Percentiles rank a stretch among this genome's conserved stretches.
Conservation (phyloP, 1,284 basidiomycete genomes). For the Moniliella sp. region DNA sequence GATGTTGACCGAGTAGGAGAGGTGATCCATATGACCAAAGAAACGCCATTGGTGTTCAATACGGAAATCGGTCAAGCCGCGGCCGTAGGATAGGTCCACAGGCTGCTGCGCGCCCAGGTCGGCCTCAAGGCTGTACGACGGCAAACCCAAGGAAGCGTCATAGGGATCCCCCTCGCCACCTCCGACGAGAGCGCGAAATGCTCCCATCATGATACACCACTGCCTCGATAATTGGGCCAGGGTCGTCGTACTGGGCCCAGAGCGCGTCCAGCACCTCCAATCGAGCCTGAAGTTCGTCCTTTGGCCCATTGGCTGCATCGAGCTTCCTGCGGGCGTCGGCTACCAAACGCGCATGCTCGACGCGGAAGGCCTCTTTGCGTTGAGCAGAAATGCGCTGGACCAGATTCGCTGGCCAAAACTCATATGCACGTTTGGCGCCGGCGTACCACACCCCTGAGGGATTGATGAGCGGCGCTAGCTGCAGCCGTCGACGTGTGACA, state of each 20-base stretch:
- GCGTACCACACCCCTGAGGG: slow-evolving; percentile 29
- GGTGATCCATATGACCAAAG: slow-evolving; percentile 29
- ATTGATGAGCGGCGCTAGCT: too few relatives aligned
- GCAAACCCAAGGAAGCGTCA: slow-evolving; percentile 17
- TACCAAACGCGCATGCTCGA: slow-evolving; percentile 21
- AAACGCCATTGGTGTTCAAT: slow-evolving; percentile 24
- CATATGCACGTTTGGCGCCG: slow-evolving; percentile 31
- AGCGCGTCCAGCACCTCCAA: slow-evolving; percentile 26
- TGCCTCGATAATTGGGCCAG: slow-evolving; percentile 30
- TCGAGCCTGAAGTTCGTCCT: slow-evolving; percentile 18
- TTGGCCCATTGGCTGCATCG: slow-evolving; percentile 3
- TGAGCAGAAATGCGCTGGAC: slow-evolving; percentile 24
- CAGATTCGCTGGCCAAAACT: slow-evolving; percentile 32
- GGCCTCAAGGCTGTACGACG: too few relatives aligned
- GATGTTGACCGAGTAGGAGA: slow-evolving; percentile 31
- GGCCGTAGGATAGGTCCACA: slow-evolving; percentile 13
- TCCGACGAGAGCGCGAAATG: slow-evolving; percentile 31
- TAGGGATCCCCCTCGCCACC: slow-evolving; percentile 30
- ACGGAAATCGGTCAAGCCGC: slow-evolving; percentile 31
- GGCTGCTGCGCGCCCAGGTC: slow-evolving; percentile 3
- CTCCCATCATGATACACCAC: slow-evolving; percentile 32
- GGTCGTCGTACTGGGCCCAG: slow-evolving; percentile 16
- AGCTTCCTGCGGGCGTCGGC: slow-evolving; percentile 2
- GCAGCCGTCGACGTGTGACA: too few relatives aligned
- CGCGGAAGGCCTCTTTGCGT: slow-evolving; percentile 23